phyloP scores from a whole-genome alignment of 176 grass and related monocot species.

The Urochloa ruziziensis region DNA sequence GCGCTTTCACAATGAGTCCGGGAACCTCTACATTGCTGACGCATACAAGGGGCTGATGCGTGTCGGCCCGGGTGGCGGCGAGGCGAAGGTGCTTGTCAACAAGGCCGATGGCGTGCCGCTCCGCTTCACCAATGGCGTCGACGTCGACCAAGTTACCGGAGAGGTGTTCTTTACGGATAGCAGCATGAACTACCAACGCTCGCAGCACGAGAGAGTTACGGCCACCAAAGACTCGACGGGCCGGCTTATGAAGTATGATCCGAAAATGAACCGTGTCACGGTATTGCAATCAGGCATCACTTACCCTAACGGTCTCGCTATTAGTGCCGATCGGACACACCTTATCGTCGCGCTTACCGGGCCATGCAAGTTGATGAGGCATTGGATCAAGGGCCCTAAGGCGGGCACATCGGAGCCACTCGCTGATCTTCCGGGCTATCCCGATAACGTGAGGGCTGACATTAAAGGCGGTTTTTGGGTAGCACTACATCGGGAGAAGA shows the following conservation, averaged over 20 bases:
- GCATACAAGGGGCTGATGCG: no score
- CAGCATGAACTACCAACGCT: conserved; percentile 17
- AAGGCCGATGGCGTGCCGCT: conserved; percentile 33
- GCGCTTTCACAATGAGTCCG: no score
- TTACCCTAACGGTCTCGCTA: conserved; percentile 17
- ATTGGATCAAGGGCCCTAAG: conserved; percentile 34
- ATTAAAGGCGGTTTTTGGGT: no score
- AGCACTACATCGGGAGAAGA: no score
- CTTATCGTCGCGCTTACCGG: not conserved
- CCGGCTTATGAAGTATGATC: not conserved
- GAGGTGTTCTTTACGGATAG: conserved; percentile 42
- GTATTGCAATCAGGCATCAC: not conserved
- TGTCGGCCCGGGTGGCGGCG: conserved; percentile 29
- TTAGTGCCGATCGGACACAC: conserved; percentile 22
- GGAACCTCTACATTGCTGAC: no score
- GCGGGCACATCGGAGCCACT: conserved; percentile 16
- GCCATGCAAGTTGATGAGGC: not conserved
- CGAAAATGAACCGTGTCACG: not conserved
- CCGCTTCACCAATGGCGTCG: conserved; percentile 37
- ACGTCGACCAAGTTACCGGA: conserved; percentile 24
- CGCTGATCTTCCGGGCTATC: no score
- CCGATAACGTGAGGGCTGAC: no score
- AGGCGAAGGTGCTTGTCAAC: not conserved
- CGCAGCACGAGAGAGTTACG: not conserved
- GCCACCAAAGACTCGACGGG: conserved; percentile 1